phyloP scores from a whole-genome alignment of 306 rosid species.

The Rosa lucieae region DNA sequence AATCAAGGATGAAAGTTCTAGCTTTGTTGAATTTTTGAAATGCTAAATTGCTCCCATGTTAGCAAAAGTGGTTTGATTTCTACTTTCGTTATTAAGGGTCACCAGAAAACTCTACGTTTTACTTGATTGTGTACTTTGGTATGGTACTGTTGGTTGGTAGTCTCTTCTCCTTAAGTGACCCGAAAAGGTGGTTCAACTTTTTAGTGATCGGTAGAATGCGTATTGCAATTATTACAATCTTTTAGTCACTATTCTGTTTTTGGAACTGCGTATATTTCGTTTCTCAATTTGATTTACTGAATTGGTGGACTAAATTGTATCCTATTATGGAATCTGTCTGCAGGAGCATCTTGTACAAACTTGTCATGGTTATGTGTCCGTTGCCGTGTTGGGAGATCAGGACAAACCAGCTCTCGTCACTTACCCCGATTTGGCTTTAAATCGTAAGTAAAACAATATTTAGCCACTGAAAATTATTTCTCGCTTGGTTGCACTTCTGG shows the following conservation, averaged over 20 bases:
- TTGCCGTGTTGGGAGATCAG: constrained; percentile 84
- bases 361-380: constrained; percentile 63
- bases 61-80: constrained; percentile 11
- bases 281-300: constrained; percentile 19
- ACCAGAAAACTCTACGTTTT: constrained; percentile 13
- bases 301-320: constrained; percentile 15
- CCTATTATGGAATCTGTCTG: constrained; percentile 26
- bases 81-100: constrained; percentile 15
- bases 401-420: constrained; percentile 94
- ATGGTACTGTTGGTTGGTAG: background rate
- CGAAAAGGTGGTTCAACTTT: background rate
- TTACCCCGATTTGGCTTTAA: constrained; percentile 91
- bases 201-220: background rate
- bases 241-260: constrained; percentile 7
- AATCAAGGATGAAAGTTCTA: background rate
- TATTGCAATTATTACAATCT: background rate
- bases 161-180: background rate
- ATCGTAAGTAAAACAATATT: constrained; percentile 55
- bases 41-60: background rate
- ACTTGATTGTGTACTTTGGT: background rate
- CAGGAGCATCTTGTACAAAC: constrained; percentile 89
- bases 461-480: background rate
- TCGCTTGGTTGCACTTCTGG: background rate
- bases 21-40: background rate
- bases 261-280: background rate